phyloP scores from a whole-genome alignment of 1,284 basidiomycete species.

The Apiotrichum akiyoshidainum region DNA sequence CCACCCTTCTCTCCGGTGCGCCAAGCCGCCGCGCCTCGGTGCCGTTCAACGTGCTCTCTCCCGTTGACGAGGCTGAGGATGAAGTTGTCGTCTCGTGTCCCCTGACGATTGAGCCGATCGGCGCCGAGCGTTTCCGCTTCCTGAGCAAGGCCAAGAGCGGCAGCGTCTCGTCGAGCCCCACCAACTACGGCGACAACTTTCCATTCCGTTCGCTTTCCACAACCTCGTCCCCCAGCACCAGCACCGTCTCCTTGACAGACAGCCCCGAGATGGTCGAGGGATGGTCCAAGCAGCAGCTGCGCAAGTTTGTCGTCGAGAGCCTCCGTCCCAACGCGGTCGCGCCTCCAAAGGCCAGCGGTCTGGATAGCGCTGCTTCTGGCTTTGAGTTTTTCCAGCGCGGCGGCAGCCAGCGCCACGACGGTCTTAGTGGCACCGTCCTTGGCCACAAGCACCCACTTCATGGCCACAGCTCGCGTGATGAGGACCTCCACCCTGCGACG shows the following conservation, averaged over 20 bases:
- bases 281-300: not conserved
- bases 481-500: too few species aligned
- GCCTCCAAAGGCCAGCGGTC: too few species aligned
- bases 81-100: not conserved
- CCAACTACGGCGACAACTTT: too few species aligned
- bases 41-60: constrained; percentile 5
- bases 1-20: not conserved
- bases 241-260: too few species aligned
- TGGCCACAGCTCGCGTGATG: too few species aligned
- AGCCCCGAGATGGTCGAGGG: not conserved
- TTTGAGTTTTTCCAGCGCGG: too few species aligned
- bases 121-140: constrained; percentile 9
- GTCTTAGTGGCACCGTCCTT: too few species aligned
- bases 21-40: not conserved
- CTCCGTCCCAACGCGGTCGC: not conserved
- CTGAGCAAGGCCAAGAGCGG: not conserved
- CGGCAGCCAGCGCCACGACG: too few species aligned
- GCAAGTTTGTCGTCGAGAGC: not conserved
- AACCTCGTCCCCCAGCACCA: too few species aligned
- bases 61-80: constrained; percentile 7
- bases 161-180: not conserved
- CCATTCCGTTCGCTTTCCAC: too few species aligned
- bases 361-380: too few species aligned
- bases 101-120: constrained; percentile 10
- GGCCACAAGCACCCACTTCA: too few species aligned